Conservation (phyloP, 208 protist genomes). For the Histomonas meleagridis region DNA sequence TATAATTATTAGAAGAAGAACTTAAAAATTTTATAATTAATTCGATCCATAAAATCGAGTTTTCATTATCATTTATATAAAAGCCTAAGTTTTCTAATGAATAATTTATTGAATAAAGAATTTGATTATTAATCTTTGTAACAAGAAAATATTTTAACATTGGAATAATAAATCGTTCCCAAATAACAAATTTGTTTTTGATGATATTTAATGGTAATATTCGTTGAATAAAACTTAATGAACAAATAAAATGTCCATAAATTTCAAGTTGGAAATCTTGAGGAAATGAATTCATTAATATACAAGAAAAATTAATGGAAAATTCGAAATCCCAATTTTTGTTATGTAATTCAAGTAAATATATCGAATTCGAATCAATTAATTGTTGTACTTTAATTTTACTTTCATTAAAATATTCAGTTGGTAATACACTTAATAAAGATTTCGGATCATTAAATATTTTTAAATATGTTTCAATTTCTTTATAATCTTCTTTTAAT, state of each 20-base stretch:
- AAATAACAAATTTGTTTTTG: too few species aligned
- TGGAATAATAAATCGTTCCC: too few species aligned
- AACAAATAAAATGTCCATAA: neutral
- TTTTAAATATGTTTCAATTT: neutral
- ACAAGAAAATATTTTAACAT: too few species aligned
- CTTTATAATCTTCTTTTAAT: neutral
- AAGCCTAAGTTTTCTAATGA: too few species aligned
- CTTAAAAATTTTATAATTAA: too few species aligned
- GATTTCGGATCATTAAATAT: neutral
- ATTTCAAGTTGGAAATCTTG: neutral
- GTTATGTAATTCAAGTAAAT: neutral
- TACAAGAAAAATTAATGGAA: neutral
- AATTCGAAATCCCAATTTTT: neutral
- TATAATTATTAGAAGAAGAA: too few species aligned
- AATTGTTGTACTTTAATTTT: neutral
- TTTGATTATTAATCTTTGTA: too few species aligned
- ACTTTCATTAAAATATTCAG: neutral
- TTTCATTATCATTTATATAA: too few species aligned
- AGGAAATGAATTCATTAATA: neutral
- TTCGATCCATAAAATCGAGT: too few species aligned
- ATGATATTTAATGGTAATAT: neutral
- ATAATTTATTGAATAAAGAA: too few species aligned
- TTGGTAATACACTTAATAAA: neutral
- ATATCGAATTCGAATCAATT: neutral
- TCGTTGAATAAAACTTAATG: neutral